phyloP scores from a whole-genome alignment of 805 yeast genomes.

The Candida golubevii region DNA sequence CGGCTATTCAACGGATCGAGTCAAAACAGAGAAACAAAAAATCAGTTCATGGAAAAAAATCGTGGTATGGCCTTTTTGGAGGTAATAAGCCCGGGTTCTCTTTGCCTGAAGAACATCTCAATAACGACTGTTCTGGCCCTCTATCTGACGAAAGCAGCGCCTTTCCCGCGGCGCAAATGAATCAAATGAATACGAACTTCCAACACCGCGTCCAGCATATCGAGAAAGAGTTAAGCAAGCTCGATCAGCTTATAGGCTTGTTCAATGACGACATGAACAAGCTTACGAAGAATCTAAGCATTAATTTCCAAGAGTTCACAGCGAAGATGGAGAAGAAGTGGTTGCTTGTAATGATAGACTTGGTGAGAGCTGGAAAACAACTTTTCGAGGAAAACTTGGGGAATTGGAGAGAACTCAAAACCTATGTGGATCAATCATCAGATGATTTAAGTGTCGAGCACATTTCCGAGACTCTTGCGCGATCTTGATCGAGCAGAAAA shows the following conservation, averaged over 20 bases:
- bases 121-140: background rate
- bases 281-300: constrained; percentile 41
- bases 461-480: background rate
- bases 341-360: constrained; percentile 34
- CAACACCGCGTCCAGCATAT: constrained; percentile 31
- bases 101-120: constrained; percentile 10
- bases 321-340: constrained; percentile 39
- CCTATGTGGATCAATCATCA: constrained; percentile 4
- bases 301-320: constrained; percentile 36
- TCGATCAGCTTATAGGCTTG: constrained; percentile 45
- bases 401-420: constrained; percentile 32
- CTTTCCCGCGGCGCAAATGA: constrained; percentile 4
- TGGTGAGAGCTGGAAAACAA: constrained; percentile 31
- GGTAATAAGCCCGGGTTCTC: constrained; percentile 25
- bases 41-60: constrained; percentile 23
- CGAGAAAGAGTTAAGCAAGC: constrained; percentile 40
- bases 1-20: constrained; percentile 32
- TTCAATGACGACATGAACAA: constrained; percentile 40
- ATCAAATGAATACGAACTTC: constrained; percentile 14
- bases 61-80: constrained; percentile 44
- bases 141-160: constrained; percentile 2
- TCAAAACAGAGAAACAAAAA: constrained; percentile 18
- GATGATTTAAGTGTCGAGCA: constrained; percentile 2
- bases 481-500: background rate
- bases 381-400: constrained; percentile 17